A percentile compares a stretch with the other conserved stretches of the same genome.
phyloP scores from a whole-genome alignment of 1,284 basidiomycete species.

The Cryptococcus sp. region DNA sequence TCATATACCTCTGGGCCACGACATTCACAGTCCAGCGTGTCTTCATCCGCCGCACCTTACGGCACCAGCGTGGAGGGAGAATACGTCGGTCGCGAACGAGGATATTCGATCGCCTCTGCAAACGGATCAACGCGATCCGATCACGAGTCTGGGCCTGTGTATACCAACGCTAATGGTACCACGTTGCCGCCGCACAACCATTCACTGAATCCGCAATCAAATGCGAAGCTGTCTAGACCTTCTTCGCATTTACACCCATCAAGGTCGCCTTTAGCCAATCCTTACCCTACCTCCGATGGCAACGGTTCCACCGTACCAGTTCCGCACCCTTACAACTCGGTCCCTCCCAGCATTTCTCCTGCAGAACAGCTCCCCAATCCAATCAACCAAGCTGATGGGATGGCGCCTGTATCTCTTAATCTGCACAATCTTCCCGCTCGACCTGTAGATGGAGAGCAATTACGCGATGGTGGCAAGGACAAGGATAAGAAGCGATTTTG shows the following conservation, averaged over 20 bases:
- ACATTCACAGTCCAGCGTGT: conserved; percentile 27
- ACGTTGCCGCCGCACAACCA: conserved; percentile 13
- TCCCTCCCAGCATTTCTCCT: neutral
- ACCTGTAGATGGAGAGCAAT: conserved; percentile 11
- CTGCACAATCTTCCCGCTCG: conserved; percentile 3
- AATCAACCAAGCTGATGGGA: neutral
- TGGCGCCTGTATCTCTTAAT: too few relatives aligned
- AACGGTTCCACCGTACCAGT: neutral
- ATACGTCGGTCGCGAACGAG: conserved; percentile 7
- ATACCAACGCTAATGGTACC: conserved; percentile 10
- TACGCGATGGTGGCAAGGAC: conserved; percentile 15
- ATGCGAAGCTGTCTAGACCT: neutral
- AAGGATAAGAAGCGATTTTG: conserved; percentile 43
- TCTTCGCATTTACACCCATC: neutral
- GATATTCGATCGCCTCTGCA: conserved; percentile 8
- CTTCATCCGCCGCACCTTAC: neutral
- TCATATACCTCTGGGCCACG: conserved; percentile 19
- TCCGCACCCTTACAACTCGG: conserved; percentile 3
- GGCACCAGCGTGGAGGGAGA: conserved; percentile 13
- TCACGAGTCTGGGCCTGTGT: conserved; percentile 17
- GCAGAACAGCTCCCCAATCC: conserved; percentile 2
- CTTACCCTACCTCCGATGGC: conserved; percentile 10
- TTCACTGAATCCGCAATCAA: conserved; percentile 1
- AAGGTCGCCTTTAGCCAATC: conserved; percentile 18
- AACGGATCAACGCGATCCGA: conserved; percentile 21